A percentile compares a stretch with the other conserved stretches of the same genome.
phyloP scores from a whole-genome alignment of 2,329 filamentous ascomycete species.

The Xylaria sp. region DNA sequence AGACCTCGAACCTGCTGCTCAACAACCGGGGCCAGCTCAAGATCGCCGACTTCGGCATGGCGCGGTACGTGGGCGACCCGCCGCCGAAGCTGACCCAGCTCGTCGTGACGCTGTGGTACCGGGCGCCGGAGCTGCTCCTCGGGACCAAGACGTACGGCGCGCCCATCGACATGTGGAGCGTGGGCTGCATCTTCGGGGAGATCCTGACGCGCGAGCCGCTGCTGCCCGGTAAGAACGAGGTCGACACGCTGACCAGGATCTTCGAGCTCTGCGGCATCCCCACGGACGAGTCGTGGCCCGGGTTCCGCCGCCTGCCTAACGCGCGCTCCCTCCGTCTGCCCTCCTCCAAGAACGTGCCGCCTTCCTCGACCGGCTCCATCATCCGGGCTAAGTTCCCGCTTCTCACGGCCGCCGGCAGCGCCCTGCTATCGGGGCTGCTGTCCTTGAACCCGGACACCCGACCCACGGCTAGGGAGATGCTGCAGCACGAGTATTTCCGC shows the following conservation, averaged over 20 bases:
- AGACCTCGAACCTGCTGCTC: constrained; percentile 92
- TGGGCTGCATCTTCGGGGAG: constrained; percentile 96
- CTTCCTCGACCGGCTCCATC: constrained; percentile 58
- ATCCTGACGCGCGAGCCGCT: constrained; percentile 84
- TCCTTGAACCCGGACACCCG: constrained; percentile 77
- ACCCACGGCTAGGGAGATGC: constrained; percentile 76
- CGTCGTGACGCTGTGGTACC: constrained; percentile 98
- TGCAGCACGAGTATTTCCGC: constrained; percentile 84
- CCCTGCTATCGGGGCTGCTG: constrained; percentile 75
- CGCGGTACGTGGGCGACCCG: constrained; percentile 85
- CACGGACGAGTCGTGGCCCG: constrained; percentile 83
- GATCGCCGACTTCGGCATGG: constrained; percentile 98
- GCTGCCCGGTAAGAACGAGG: constrained; percentile 90
- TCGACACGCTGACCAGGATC: constrained; percentile 87
- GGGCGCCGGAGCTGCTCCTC: constrained; percentile 87
- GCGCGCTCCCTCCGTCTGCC: constrained; percentile 81
- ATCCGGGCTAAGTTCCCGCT: constrained; percentile 83
- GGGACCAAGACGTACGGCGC: constrained; percentile 79
- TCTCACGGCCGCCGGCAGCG: constrained; percentile 78
- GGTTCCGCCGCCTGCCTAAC: constrained; percentile 87
- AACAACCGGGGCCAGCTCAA: constrained; percentile 96
- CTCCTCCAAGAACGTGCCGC: constrained; percentile 48
- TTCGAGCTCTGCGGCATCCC: constrained; percentile 91
- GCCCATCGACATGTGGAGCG: constrained; percentile 92
- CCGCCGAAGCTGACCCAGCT: constrained; percentile 84